Conservation (phyloP, 495 filamentous ascomycete species). For the Lepidopterella palustris region DNA sequence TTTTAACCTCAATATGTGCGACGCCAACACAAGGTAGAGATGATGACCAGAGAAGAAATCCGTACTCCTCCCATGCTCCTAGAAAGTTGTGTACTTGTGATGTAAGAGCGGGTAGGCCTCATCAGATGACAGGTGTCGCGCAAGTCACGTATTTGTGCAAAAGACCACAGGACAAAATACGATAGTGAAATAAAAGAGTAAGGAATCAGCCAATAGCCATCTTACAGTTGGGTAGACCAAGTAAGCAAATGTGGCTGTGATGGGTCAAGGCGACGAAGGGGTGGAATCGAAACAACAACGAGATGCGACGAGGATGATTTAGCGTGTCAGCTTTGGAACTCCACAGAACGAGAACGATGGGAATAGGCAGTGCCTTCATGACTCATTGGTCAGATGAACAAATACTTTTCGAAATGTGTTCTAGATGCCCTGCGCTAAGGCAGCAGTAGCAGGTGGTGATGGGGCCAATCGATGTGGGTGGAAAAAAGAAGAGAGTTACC, state of each 20-base stretch:
- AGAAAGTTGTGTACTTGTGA: no score
- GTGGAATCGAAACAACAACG: conserved; percentile 26
- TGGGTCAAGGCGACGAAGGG: conserved; percentile 1
- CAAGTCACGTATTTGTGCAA: background rate
- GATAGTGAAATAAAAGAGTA: background rate
- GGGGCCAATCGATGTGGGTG: background rate
- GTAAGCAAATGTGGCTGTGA: background rate
- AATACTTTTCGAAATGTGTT: background rate
- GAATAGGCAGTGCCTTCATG: conserved; percentile 2
- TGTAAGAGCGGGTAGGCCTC: no score
- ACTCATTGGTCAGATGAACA: conserved; percentile 13
- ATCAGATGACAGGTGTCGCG: background rate
- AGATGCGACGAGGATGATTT: conserved; percentile 12
- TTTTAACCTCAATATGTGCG: no score
- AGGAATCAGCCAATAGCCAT: background rate
- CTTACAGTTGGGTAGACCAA: background rate
- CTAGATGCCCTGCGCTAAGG: background rate
- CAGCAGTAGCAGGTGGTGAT: conserved; percentile 4
- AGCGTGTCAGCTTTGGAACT: conserved; percentile 14
- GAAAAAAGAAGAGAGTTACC: background rate
- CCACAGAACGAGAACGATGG: background rate
- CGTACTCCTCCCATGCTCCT: no score
- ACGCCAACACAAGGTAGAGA: no score
- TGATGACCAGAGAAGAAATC: no score
- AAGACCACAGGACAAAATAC: background rate